Evolutionary conservation across 345 rosid genomes (phyloP).

Genomic region (Populus tremula): DNA sequence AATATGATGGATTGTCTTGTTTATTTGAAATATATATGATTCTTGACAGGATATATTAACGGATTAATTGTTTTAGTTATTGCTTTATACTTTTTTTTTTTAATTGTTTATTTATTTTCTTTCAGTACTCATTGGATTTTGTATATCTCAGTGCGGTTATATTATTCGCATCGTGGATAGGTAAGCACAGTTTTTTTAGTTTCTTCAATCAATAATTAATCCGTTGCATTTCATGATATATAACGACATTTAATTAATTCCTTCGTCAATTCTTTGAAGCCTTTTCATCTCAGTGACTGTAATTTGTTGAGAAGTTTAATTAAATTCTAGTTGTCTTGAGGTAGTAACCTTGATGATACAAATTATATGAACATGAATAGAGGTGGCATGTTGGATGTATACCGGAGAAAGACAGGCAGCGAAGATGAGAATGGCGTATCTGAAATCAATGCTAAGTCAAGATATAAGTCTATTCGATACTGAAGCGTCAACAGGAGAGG

Average conservation of each 20-base stretch:
- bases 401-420: constrained; percentile 95
- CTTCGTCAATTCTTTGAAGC: neutral
- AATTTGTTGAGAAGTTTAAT: too few species aligned
- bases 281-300: neutral
- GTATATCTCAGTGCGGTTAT: constrained; percentile 85
- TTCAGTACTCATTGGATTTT: constrained; percentile 98
- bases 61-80: neutral
- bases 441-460: constrained; percentile 78
- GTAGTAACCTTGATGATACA: neutral
- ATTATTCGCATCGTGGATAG: constrained; percentile 88
- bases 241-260: neutral
- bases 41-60: neutral
- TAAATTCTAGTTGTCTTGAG: too few species aligned
- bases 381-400: constrained; percentile 99
- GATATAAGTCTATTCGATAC: constrained; percentile 89
- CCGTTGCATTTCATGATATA: neutral
- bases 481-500: constrained; percentile 88
- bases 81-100: too few species aligned
- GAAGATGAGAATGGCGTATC: constrained; percentile 89
- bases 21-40: neutral
- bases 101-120: neutral
- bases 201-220: neutral
- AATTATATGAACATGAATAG: constrained; percentile 28
- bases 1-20: neutral
- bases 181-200: constrained; percentile 28